Percentiles rank a stretch among this genome's conserved stretches.
Conservation (phyloP, 2,329 filamentous ascomycete genomes). For the Neurospora sp. region DNA sequence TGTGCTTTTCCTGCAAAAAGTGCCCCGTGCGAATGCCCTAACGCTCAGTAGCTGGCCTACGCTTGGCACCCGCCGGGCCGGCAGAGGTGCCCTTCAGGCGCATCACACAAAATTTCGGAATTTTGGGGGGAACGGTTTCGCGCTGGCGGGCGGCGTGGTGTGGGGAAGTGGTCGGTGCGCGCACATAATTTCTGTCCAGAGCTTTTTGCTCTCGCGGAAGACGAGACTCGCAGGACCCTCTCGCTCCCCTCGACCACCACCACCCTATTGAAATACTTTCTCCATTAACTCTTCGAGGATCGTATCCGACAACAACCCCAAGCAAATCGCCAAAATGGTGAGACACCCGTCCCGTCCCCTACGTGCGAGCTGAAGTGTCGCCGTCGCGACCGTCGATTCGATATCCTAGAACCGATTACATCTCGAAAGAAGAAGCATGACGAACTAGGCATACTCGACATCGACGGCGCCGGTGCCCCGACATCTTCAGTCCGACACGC, state of each 20-base stretch:
- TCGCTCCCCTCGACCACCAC: constrained; percentile 1
- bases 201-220: constrained; percentile 3
- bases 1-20: constrained; percentile 7
- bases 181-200: constrained; percentile 16
- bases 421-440: not conserved
- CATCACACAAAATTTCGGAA: constrained; percentile 10
- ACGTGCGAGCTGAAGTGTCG: not conserved
- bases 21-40: constrained; percentile 15
- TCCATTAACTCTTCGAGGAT: constrained; percentile 52
- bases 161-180: constrained; percentile 12
- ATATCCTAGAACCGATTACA: not conserved
- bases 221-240: not conserved
- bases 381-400: not conserved
- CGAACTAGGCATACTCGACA: not conserved
- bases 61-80: not conserved
- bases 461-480: not conserved
- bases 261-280: constrained; percentile 1
- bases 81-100: not conserved
- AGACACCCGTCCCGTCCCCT: constrained; percentile 19
- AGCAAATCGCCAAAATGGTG: constrained; percentile 49
- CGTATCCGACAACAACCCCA: constrained; percentile 45
- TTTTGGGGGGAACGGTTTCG: not conserved
- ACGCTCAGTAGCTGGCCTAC: not conserved
- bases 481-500: not conserved
- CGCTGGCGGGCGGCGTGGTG: not conserved